Evolutionary conservation across 306 rosid genomes (phyloP).

Genomic region (Cucurbita moschata): DNA sequence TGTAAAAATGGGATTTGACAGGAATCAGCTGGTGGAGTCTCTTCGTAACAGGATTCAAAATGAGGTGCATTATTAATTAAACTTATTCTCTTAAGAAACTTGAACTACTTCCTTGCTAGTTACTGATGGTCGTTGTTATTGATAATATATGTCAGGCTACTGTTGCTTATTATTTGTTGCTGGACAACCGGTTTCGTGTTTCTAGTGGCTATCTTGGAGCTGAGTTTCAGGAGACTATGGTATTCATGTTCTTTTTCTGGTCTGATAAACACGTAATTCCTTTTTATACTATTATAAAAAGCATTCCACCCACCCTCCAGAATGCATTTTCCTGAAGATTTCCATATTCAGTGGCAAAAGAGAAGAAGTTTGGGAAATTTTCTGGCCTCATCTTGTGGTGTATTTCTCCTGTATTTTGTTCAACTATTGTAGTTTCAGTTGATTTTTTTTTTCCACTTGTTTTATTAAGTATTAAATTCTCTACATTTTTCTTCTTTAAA

Average conservation of each 20-base stretch:
- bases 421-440: background rate
- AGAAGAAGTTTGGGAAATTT: background rate
- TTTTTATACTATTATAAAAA: background rate
- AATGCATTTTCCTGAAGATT: background rate
- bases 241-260: conserved; percentile 15
- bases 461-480: background rate
- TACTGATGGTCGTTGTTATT: background rate
- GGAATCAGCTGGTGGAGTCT: conserved; percentile 68
- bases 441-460: background rate
- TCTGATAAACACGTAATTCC: background rate
- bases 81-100: background rate
- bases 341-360: background rate
- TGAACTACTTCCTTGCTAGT: background rate
- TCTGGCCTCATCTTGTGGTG: background rate
- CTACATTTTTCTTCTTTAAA: background rate
- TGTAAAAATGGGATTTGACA: conserved; percentile 74
- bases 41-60: conserved; percentile 76
- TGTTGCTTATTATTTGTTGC: conserved; percentile 81
- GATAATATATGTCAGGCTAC: conserved; percentile 62
- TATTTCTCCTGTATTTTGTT: background rate
- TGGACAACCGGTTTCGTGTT: conserved; percentile 86
- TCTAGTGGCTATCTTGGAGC: conserved; percentile 92
- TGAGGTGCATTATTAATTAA: conserved; percentile 37
- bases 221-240: conserved; percentile 90
- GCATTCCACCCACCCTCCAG: background rate